These are phyloP conservation scores for Phylloporus scabripes DNA, from an alignment of 768 basidiomycete genomes.

Conservation along the genomic window DNA sequence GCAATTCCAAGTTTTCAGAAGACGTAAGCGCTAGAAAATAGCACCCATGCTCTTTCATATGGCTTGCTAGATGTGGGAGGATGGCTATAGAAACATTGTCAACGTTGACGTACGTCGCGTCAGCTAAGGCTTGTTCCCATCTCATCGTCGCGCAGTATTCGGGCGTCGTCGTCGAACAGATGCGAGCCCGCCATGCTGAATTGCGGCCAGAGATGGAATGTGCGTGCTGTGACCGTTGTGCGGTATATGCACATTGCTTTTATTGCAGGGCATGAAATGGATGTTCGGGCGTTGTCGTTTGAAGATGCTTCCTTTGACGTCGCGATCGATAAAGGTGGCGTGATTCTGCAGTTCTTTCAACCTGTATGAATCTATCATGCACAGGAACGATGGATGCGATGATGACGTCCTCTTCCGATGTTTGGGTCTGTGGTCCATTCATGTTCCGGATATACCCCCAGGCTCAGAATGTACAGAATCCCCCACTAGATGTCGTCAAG, in stretches of 20 bases:
- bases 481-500: constrained; percentile 61
- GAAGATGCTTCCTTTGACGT: constrained; percentile 60
- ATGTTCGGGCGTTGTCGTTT: constrained; percentile 65
- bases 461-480: constrained; percentile 45
- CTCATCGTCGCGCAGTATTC: constrained; percentile 53
- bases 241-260: background rate
- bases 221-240: constrained; percentile 25
- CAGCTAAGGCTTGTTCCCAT: background rate
- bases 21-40: constrained; percentile 40
- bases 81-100: constrained; percentile 74
- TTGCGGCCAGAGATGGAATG: constrained; percentile 67
- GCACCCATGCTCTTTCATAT: background rate
- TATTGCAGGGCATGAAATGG: constrained; percentile 73
- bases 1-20: constrained; percentile 76
- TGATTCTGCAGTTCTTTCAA: background rate
- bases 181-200: constrained; percentile 49
- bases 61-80: constrained; percentile 75
- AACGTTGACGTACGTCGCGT: constrained; percentile 61
- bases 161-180: constrained; percentile 64
- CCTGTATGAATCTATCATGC: background rate
- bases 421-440: constrained; percentile 52
- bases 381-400: constrained; percentile 84
- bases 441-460: background rate
- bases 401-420: constrained; percentile 77
- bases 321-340: constrained; percentile 73